Evolutionary conservation across 164 flowering plant species (phyloP), one percentile per base, ranked within the genome.

Genomic region (Sedum album): DNA sequence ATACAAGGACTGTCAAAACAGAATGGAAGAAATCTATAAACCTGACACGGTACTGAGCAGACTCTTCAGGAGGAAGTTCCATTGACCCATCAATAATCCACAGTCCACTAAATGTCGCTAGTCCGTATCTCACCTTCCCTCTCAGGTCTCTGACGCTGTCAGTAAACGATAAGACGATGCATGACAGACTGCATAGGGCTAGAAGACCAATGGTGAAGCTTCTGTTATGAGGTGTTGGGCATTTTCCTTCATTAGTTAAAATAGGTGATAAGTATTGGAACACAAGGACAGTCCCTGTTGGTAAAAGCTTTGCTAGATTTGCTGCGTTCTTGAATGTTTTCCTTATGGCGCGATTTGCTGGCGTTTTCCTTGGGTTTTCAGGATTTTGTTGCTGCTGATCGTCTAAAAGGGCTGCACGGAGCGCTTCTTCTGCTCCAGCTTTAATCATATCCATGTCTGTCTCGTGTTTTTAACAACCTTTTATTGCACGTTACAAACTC

Each of bases 191-290:
- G 48, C 65, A 68, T 42, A 68, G 25, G 4, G 65, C 65, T 30
- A 68, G 26, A 46, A 55, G 70, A 38, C 31, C 48, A 13, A 18
- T 2, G 14, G 70, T 68, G 23, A 68, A 68, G 28, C 61, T 25
- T 39, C 31, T 36, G 63, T 68, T 68, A 11, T 15, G 15, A 18
- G 63, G 70, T 5, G 63, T 60, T n/a, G 25, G 6, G 49, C 70
- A 68, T 53, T 68, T 23, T 42, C 70, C 65, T 57, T 55, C 60
- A 62, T 68, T 55, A 21, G 70, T 68, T 28, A 68, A n/a, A 53
- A 68, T 55, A 6, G 70, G 70, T 2, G 70, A 68, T 21, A 68
- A 39, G 46, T n/a, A 51, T 57, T 68, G 70, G 49, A 68, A 68
- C 14, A 68, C 17, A 5, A 68, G 70, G 63, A 68, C 70, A 1